These are phyloP conservation scores for Gracilaria domingensis DNA, from an alignment of 23 red algal genomes.

Conservation along the genomic window DNA sequence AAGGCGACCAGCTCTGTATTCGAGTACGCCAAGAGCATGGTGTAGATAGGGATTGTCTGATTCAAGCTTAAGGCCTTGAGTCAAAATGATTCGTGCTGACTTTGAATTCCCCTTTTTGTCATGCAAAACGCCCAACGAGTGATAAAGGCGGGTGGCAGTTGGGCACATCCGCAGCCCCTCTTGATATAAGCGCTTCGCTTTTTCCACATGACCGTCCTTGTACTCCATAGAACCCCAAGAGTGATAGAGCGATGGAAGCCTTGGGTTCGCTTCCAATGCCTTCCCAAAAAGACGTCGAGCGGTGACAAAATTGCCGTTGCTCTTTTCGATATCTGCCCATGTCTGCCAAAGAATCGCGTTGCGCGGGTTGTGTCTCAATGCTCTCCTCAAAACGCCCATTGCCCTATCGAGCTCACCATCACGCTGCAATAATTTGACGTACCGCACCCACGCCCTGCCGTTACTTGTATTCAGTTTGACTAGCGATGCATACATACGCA, in stretches of 20 bases:
- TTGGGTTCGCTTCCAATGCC: constrained; percentile 56
- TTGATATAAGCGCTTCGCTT: constrained; percentile 67
- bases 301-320: constrained; percentile 44
- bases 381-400: constrained; percentile 69
- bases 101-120: constrained; percentile 85
- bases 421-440: constrained; percentile 37
- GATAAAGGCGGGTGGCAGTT: constrained; percentile 70
- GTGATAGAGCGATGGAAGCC: constrained; percentile 82
- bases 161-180: constrained; percentile 76
- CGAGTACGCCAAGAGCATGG: constrained; percentile 87
- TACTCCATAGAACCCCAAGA: constrained; percentile 96
- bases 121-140: constrained; percentile 90
- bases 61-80: constrained; percentile 76
- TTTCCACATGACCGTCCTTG: constrained; percentile 48
- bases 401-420: constrained; percentile 31
- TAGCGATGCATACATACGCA: constrained; percentile 72
- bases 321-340: constrained; percentile 93
- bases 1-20: constrained; percentile 80
- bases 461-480: constrained; percentile 53
- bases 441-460: constrained; percentile 72
- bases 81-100: constrained; percentile 76
- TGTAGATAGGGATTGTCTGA: constrained; percentile 83
- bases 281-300: constrained; percentile 84
- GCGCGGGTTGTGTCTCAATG: constrained; percentile 66
- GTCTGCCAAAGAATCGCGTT: constrained; percentile 94